A percentile compares a stretch with the other conserved stretches of the same genome.
phyloP scores from a whole-genome alignment of 352 stramenopile genomes.

The Phytophthora nicotianae region DNA sequence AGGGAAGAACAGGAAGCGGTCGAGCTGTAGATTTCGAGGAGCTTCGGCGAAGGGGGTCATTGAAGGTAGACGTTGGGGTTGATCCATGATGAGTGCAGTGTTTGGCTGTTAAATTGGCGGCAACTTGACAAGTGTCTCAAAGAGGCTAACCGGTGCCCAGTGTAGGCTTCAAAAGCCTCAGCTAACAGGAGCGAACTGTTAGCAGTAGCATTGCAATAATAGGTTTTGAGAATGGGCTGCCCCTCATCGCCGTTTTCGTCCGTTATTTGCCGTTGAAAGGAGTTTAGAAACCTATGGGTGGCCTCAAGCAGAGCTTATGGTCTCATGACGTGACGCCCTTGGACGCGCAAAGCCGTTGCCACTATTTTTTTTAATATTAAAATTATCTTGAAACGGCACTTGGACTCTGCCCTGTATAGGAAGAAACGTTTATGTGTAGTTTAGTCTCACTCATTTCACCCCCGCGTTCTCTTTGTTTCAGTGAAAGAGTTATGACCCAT shows the following conservation, averaged over 20 bases:
- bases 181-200: slow-evolving; percentile 10
- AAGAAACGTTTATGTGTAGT: slow-evolving; percentile 5
- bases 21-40: slow-evolving; percentile 1
- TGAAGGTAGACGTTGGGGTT: slow-evolving; percentile 1
- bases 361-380: slow-evolving; percentile 29
- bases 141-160: neutral
- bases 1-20: slow-evolving; percentile 5
- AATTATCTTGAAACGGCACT: slow-evolving; percentile 1
- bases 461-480: neutral
- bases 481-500: neutral
- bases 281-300: slow-evolving; percentile 4
- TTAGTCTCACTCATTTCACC: neutral
- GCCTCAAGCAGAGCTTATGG: neutral
- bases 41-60: neutral
- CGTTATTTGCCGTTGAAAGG: slow-evolving; percentile 31
- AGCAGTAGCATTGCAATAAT: slow-evolving; percentile 14
- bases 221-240: slow-evolving; percentile 17
- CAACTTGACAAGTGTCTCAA: slow-evolving; percentile 31
- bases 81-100: slow-evolving; percentile 8
- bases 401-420: slow-evolving; percentile 2
- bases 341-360: slow-evolving; percentile 9
- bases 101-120: slow-evolving; percentile 5
- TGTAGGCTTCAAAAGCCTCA: slow-evolving; percentile 13
- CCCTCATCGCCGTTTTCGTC: slow-evolving; percentile 20
- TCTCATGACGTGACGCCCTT: slow-evolving; percentile 11